Evolutionary conservation across 2,329 filamentous ascomycete species (phyloP).

Genomic region (Paecilomyces dactylethromorphus): DNA sequence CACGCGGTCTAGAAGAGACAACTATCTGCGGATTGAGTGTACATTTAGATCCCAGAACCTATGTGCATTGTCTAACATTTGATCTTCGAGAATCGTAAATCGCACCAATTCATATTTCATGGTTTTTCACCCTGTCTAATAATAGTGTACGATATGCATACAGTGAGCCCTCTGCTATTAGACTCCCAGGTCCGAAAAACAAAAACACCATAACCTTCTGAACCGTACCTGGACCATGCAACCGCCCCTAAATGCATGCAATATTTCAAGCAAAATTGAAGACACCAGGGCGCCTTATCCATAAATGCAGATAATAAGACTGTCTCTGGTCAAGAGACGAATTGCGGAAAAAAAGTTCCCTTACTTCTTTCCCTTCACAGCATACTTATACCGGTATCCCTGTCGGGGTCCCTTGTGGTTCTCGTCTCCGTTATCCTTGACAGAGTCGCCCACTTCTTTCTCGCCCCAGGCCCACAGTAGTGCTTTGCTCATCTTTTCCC

Average conservation of each 20-base stretch:
- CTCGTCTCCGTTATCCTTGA: constrained; percentile 17
- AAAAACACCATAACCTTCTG: background rate
- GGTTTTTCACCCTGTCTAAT: background rate
- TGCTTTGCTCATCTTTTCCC: constrained; percentile 33
- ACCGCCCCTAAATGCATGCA: background rate
- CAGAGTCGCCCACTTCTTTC: constrained; percentile 29
- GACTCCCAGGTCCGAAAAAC: background rate
- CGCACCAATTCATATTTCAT: background rate
- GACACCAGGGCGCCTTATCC: background rate
- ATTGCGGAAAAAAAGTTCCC: background rate
- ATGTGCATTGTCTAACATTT: too few species aligned
- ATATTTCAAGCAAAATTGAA: background rate
- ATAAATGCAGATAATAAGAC: background rate
- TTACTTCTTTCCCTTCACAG: constrained; percentile 7
- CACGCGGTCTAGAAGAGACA: too few species aligned
- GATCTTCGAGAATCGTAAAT: background rate
- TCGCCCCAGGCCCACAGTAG: constrained; percentile 36
- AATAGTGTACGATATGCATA: background rate
- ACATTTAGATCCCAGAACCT: too few species aligned
- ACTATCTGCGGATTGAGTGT: too few species aligned
- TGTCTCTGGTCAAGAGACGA: background rate
- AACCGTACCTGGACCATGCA: background rate
- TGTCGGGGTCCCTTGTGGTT: constrained; percentile 19
- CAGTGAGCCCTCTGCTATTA: background rate
- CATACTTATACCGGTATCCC: constrained; percentile 35